These are phyloP conservation scores for Thelonectria blattea DNA, from an alignment of 2,329 filamentous ascomycete genomes.

Conservation along the genomic window DNA sequence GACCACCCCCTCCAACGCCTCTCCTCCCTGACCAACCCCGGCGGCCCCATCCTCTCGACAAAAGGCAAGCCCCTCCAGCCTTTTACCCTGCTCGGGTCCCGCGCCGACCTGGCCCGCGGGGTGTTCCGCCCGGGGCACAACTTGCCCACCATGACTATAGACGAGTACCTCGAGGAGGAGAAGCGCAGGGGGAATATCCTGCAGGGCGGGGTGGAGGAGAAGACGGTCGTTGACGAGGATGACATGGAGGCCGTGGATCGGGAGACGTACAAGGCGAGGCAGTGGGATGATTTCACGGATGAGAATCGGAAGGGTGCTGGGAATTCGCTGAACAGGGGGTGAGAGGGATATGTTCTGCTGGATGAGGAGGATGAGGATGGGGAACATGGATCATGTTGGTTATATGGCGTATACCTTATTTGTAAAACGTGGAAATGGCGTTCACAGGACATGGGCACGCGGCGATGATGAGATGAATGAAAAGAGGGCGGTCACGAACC, in stretches of 20 bases:
- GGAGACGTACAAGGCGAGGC: conserved; percentile 90
- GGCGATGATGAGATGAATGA: neutral
- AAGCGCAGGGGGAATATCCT: conserved; percentile 83
- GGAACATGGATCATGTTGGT: neutral
- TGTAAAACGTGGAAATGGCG: conserved; percentile 1
- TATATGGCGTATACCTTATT: neutral
- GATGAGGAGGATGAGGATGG: neutral
- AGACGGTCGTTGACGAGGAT: conserved; percentile 84
- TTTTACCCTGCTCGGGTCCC: conserved; percentile 82
- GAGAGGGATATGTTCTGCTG: conserved; percentile 3
- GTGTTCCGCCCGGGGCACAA: conserved; percentile 94
- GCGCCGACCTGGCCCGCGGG: conserved; percentile 75
- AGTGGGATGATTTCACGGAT: conserved; percentile 95
- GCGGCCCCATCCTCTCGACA: conserved; percentile 76
- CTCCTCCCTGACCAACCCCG: conserved; percentile 60
- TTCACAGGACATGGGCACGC: conserved; percentile 5
- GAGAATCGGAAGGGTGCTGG: conserved; percentile 84
- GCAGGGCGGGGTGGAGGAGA: conserved; percentile 82
- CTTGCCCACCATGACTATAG: conserved; percentile 95
- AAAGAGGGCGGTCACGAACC: neutral
- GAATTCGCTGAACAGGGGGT: conserved; percentile 83
- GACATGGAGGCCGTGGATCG: conserved; percentile 85
- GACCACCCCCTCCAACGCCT: conserved; percentile 67
- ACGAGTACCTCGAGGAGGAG: conserved; percentile 97
- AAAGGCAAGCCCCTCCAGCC: conserved; percentile 87